phyloP scores from a whole-genome alignment of 2,329 filamentous ascomycete genomes.

The Phaeosphaeria sp. region DNA sequence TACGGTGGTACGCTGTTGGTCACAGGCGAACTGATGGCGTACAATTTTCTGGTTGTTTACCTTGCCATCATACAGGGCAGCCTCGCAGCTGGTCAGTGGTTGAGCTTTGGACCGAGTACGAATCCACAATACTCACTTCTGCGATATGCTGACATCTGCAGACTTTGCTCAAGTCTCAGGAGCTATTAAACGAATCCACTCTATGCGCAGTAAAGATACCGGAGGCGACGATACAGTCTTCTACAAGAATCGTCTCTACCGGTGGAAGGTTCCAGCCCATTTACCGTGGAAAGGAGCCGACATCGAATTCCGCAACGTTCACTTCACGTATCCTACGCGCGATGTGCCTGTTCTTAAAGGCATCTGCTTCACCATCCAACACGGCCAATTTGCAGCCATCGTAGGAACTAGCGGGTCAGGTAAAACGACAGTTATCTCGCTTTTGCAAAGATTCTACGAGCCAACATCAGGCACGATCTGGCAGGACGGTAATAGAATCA shows the following conservation, averaged over 20 bases:
- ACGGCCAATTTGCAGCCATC: slow-evolving; percentile 58
- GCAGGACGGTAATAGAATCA: neutral
- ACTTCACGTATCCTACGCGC: slow-evolving; percentile 90
- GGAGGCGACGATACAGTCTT: neutral
- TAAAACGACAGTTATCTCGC: slow-evolving; percentile 90
- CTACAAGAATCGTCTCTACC: neutral
- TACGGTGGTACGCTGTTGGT: slow-evolving; percentile 33
- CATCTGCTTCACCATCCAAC: slow-evolving; percentile 54
- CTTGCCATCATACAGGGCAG: slow-evolving; percentile 35
- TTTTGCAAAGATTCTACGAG: slow-evolving; percentile 9
- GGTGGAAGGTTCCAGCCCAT: slow-evolving; percentile 10
- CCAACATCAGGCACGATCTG: slow-evolving; percentile 7
- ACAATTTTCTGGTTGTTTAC: slow-evolving; percentile 32
- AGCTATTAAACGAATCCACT: slow-evolving; percentile 30
- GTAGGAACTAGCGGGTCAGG: slow-evolving; percentile 81
- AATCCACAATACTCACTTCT: neutral
- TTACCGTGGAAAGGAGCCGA: slow-evolving; percentile 31
- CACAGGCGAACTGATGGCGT: slow-evolving; percentile 19
- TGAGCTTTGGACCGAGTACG: slow-evolving; percentile 34
- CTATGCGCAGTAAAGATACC: slow-evolving; percentile 9
- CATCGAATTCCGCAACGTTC: slow-evolving; percentile 79
- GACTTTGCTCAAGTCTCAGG: slow-evolving; percentile 34
- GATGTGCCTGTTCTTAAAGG: slow-evolving; percentile 78
- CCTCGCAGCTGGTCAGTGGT: slow-evolving; percentile 19
- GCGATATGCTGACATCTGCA: slow-evolving; percentile 2